Percentiles rank a stretch among this genome's conserved stretches.
Evolutionary conservation across 495 filamentous ascomycete species (phyloP).

Genomic region (Chaetomium cochliodes): DNA sequence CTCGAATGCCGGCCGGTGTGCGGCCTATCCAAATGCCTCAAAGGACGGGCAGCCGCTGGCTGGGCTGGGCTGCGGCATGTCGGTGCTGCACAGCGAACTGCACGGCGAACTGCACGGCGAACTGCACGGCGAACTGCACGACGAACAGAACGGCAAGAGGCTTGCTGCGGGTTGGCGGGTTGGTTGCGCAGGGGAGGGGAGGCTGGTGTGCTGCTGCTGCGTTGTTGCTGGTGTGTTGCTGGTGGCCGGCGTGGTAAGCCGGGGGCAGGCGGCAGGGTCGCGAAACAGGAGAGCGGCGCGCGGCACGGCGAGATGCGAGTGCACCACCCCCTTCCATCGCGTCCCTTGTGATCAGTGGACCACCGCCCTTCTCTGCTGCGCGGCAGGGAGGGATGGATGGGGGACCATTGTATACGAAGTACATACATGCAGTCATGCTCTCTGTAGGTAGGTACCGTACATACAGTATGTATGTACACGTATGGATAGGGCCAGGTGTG

Average conservation of each 20-base stretch:
- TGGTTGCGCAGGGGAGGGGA: constrained; percentile 4
- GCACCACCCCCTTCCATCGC: neutral
- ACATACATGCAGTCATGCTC: too few relatives aligned
- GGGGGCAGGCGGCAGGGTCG: constrained; percentile 2
- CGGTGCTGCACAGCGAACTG: constrained; percentile 9
- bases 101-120: constrained; percentile 20
- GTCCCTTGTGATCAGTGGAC: constrained; percentile 18
- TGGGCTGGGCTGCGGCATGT: constrained; percentile 1
- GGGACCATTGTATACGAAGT: neutral
- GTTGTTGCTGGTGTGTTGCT: neutral
- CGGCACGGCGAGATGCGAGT: constrained; percentile 13
- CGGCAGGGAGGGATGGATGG: neutral
- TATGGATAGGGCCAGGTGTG: neutral
- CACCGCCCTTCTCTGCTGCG: neutral
- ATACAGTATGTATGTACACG: too few relatives aligned
- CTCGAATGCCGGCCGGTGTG: neutral
- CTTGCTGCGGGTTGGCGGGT: constrained; percentile 13
- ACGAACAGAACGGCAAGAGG: constrained; percentile 22
- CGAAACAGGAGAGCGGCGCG: constrained; percentile 8
- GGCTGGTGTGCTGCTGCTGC: neutral
- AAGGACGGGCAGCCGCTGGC: neutral
- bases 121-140: constrained; percentile 14
- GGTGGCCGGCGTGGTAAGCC: too few relatives aligned
- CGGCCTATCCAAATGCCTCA: neutral
- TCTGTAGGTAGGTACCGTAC: too few relatives aligned